Conservation (phyloP, 1,284 basidiomycete genomes). For the Ustilago curta region DNA sequence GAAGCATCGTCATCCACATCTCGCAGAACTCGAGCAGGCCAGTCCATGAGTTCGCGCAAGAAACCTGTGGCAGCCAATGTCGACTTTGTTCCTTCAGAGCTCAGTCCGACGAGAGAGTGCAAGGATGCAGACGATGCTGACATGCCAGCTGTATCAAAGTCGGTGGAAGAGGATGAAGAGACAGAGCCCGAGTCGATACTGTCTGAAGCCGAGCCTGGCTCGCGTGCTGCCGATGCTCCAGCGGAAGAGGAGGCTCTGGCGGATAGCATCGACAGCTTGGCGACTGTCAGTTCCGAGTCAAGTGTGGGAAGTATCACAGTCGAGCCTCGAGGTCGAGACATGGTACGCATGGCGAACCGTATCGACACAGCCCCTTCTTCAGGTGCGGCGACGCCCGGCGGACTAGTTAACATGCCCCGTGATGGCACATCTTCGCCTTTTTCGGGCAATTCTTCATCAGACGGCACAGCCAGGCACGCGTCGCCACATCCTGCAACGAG, state of each 20-base stretch:
- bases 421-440: conserved; percentile 10
- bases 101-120: conserved; percentile 37
- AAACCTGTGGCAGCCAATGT: conserved; percentile 1
- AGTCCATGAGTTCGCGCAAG: conserved; percentile 24
- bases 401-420: background rate
- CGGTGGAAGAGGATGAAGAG: conserved; percentile 14
- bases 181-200: conserved; percentile 14
- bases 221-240: background rate
- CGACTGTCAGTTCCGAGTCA: conserved; percentile 11
- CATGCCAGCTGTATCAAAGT: background rate
- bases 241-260: conserved; percentile 8
- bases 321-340: conserved; percentile 48
- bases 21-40: conserved; percentile 8
- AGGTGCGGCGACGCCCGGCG: conserved; percentile 8
- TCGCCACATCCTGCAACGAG: conserved; percentile 12
- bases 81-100: conserved; percentile 29
- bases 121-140: conserved; percentile 17
- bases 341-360: conserved; percentile 40
- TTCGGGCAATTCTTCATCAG: conserved; percentile 27
- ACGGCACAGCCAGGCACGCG: conserved; percentile 33
- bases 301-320: conserved; percentile 12
- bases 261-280: conserved; percentile 37
- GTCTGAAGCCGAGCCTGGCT: conserved; percentile 15
- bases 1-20: background rate
- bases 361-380: conserved; percentile 18